Conservation (phyloP, 2,329 filamentous ascomycete genomes). For the Aspergillus candidus region DNA sequence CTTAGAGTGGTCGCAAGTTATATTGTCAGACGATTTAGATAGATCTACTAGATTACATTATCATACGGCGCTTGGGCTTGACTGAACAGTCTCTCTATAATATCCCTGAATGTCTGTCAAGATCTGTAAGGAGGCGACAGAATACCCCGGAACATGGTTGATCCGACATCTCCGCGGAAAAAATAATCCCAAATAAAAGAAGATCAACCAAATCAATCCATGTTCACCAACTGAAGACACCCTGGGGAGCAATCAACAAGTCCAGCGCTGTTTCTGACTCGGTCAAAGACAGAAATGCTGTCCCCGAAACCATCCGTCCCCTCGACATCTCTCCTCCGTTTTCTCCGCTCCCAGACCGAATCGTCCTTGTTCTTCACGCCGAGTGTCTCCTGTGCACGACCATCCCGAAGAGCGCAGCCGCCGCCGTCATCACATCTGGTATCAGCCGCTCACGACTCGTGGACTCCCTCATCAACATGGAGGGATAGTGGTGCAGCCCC, state of each 20-base stretch:
- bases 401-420: constrained; percentile 9
- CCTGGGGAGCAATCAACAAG: neutral
- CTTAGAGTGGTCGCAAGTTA: too few species aligned
- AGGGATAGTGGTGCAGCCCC: constrained; percentile 12
- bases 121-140: neutral
- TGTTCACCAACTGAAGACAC: neutral
- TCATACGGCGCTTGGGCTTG: neutral
- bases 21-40: too few species aligned
- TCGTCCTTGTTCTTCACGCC: constrained; percentile 48
- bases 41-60: too few species aligned
- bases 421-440: constrained; percentile 7
- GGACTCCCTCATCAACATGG: constrained; percentile 19
- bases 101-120: neutral
- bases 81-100: neutral
- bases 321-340: constrained; percentile 59
- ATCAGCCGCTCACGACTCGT: constrained; percentile 10
- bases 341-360: constrained; percentile 65
- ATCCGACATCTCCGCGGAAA: neutral
- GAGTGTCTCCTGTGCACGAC: constrained; percentile 26
- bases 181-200: constrained; percentile 1
- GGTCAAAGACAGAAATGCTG: constrained; percentile 31
- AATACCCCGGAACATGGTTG: neutral
- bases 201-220: neutral
- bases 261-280: constrained; percentile 6
- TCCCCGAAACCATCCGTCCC: constrained; percentile 40